Conservation (phyloP, 768 basidiomycete genomes). For the Rhodotorula toruloides region DNA sequence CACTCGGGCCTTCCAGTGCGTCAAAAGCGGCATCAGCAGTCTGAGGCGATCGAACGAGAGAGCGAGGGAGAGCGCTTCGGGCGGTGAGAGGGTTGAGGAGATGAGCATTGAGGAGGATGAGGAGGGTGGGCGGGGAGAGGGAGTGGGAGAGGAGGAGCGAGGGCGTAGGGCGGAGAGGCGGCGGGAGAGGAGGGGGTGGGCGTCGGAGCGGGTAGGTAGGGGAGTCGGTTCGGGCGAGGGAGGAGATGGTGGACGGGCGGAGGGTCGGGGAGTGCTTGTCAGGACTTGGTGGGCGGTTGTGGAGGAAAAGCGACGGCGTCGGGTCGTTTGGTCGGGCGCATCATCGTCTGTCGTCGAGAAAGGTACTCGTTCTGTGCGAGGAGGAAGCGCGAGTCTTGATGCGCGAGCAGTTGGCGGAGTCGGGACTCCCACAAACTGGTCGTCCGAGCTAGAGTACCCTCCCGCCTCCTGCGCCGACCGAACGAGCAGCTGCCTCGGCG, state of each 20-base stretch:
- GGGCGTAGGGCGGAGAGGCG: not conserved
- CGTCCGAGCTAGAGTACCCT: slow-evolving; percentile 20
- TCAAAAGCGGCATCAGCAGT: slow-evolving; percentile 1
- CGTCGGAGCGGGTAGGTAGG: not conserved
- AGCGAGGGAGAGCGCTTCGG: slow-evolving; percentile 11
- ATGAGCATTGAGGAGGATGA: not conserved
- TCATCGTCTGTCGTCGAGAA: not conserved
- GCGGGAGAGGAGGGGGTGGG: not conserved
- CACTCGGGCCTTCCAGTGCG: not conserved
- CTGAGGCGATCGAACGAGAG: not conserved
- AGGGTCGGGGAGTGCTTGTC: not conserved
- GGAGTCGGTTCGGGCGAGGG: not conserved
- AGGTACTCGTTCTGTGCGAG: not conserved
- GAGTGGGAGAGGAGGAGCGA: not conserved
- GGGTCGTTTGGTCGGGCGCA: not conserved
- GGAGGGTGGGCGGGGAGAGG: not conserved
- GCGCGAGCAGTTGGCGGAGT: not conserved
- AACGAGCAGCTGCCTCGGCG: slow-evolving; percentile 5
- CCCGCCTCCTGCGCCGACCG: not conserved
- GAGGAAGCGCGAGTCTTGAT: not conserved
- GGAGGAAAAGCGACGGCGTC: not conserved
- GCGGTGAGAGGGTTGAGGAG: slow-evolving; percentile 4
- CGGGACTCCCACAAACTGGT: slow-evolving; percentile 30
- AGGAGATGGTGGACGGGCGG: not conserved
- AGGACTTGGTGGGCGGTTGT: not conserved